Base-by-base conservation (phyloP, 192 early-diverging fungal genomes). In the Coemansia sp. region DNA sequence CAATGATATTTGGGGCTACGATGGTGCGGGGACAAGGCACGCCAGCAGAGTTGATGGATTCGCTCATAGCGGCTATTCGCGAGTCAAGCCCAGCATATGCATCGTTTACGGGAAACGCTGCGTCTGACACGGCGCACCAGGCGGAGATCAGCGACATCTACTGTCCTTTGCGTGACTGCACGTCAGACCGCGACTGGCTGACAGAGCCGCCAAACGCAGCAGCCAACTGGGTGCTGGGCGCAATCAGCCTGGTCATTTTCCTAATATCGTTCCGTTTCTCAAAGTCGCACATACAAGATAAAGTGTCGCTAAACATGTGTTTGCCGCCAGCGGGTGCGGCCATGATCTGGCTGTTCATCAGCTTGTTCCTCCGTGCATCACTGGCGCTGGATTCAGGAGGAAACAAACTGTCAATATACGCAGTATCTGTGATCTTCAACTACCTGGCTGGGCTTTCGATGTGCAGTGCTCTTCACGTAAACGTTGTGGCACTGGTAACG, bases 131-230 rank as follows among this genome's bases (percentile, higher is more conserved):
- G 1, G 11, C 37, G 50, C 50, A 53, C 3, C 18, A 32, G 19
- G 18, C 11, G 3, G 22, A 24, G 16, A 18, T 55, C 0, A 14
- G 10, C 12, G 38, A 57, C 20, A 55, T 65, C 13, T 60, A 55
- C 29, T 74, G 71, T 43, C 27, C 64, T 11, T 7, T 16, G 10
- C 45, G 22, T 2, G 29, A 47, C 22, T 74, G 71, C 27, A 19
- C 9, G 19, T 58, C 43, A 4, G 29, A 62, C 16, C 61, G 71
- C 23, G 71, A 74, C 61, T 74, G 71, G 71, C 50, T 74, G 12
- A 52, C 35, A 2, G 5, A 55, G n/a, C 35, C 20, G 5, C 71
- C 71, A 0, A 62, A 11, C n/a, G 22, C 51, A 8, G 61, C 61
- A 0, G 35, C 62, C 1, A 32, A 48, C 18, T 74, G 71, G 71